phyloP scores from a whole-genome alignment of 192 early-diverging fungal species.

The Haplosporangium gracile region DNA sequence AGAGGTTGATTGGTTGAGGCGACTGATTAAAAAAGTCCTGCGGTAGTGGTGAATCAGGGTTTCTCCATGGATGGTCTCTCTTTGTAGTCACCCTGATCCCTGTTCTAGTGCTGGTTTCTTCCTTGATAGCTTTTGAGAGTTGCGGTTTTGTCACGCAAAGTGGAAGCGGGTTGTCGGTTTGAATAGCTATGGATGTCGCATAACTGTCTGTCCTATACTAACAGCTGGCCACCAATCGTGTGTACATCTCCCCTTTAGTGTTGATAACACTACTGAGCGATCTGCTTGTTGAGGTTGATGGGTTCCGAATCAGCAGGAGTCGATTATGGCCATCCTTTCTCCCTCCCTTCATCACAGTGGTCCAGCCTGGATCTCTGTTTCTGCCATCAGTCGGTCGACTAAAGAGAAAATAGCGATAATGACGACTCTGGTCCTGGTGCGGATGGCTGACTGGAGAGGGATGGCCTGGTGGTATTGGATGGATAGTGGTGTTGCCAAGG shows the following conservation, averaged over 20 bases:
- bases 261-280: neutral
- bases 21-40: neutral
- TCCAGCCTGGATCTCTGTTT: neutral
- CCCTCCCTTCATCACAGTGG: neutral
- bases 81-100: neutral
- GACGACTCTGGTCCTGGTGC: neutral
- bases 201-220: neutral
- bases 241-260: neutral
- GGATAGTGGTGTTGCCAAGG: neutral
- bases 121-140: neutral
- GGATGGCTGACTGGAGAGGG: neutral
- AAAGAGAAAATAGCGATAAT: neutral
- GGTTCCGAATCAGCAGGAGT: neutral
- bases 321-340: neutral
- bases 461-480: neutral
- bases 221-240: neutral
- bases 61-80: neutral
- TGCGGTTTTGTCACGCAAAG: neutral
- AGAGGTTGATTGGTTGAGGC: neutral
- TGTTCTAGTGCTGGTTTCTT: neutral
- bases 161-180: neutral
- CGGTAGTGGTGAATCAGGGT: neutral
- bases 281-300: neutral
- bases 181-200: neutral
- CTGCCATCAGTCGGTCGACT: neutral